phyloP scores from a whole-genome alignment of 2,329 filamentous ascomycete genomes.

The Amauroascus niger region DNA sequence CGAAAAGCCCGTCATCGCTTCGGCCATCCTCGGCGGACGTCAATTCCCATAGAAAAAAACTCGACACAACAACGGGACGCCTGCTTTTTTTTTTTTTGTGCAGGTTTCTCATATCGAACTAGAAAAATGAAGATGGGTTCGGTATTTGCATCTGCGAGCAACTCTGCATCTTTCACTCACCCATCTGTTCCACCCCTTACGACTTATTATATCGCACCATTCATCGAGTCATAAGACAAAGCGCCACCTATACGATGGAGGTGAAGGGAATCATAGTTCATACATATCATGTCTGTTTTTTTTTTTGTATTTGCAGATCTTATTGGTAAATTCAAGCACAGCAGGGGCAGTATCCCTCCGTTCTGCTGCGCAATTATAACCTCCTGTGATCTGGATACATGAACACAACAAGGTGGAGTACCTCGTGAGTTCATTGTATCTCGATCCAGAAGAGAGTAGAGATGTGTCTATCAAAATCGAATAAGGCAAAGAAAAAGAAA shows the following conservation, averaged over 20 bases:
- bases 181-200: too few relatives aligned
- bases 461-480: slow-evolving; percentile 17
- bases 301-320: too few relatives aligned
- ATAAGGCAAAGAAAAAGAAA: too few relatives aligned
- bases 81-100: too few relatives aligned
- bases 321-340: too few relatives aligned
- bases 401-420: slow-evolving; percentile 23
- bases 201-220: too few relatives aligned
- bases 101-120: not conserved
- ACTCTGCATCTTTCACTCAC: too few relatives aligned
- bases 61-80: too few relatives aligned
- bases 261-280: not conserved
- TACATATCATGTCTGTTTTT: slow-evolving; percentile 3
- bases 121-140: not conserved
- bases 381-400: slow-evolving; percentile 12
- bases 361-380: not conserved
- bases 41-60: not conserved
- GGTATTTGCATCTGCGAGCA: not conserved
- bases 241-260: not conserved
- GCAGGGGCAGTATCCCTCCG: not conserved
- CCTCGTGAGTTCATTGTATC: slow-evolving; percentile 24
- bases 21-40: not conserved
- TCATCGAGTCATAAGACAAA: too few relatives aligned
- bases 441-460: slow-evolving; percentile 18
- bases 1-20: not conserved